phyloP scores from a whole-genome alignment of 2,329 filamentous ascomycete genomes.

The Neonectria neomacrospora region DNA sequence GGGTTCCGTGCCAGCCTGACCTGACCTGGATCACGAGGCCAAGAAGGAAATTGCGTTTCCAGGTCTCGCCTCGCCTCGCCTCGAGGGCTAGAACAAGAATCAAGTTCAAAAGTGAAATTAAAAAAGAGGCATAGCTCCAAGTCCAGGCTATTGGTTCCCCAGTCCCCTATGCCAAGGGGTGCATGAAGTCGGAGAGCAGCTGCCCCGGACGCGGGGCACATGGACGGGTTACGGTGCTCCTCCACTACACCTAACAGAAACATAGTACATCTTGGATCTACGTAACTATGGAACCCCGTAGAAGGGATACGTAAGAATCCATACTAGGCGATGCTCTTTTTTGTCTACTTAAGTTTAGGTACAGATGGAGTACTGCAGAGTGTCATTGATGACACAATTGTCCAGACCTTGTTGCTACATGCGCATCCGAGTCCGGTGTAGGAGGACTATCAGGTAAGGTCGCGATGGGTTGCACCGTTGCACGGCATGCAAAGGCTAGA shows the following conservation, averaged over 20 bases:
- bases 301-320: slow-evolving; percentile 40
- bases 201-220: slow-evolving; percentile 39
- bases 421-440: slow-evolving; percentile 31
- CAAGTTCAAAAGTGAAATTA: slow-evolving; percentile 3
- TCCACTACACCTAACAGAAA: slow-evolving; percentile 1
- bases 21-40: slow-evolving; percentile 41
- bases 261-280: slow-evolving; percentile 1
- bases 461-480: slow-evolving; percentile 39
- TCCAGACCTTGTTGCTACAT: slow-evolving; percentile 20
- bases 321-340: slow-evolving; percentile 15
- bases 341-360: slow-evolving; percentile 2
- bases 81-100: slow-evolving; percentile 5
- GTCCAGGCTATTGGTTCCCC: slow-evolving; percentile 9
- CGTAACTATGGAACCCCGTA: slow-evolving; percentile 2
- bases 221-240: slow-evolving; percentile 22
- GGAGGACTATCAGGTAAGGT: slow-evolving; percentile 29
- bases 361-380: slow-evolving; percentile 16
- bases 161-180: slow-evolving; percentile 5
- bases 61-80: slow-evolving; percentile 10
- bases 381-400: slow-evolving; percentile 44
- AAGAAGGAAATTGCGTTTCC: slow-evolving; percentile 29
- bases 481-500: slow-evolving; percentile 29
- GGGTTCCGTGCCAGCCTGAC: slow-evolving; percentile 39
- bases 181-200: slow-evolving; percentile 15
- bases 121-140: neutral